Evolutionary conservation across 495 filamentous ascomycete genomes (phyloP).

Genomic region (Annulohypoxylon stygium): DNA sequence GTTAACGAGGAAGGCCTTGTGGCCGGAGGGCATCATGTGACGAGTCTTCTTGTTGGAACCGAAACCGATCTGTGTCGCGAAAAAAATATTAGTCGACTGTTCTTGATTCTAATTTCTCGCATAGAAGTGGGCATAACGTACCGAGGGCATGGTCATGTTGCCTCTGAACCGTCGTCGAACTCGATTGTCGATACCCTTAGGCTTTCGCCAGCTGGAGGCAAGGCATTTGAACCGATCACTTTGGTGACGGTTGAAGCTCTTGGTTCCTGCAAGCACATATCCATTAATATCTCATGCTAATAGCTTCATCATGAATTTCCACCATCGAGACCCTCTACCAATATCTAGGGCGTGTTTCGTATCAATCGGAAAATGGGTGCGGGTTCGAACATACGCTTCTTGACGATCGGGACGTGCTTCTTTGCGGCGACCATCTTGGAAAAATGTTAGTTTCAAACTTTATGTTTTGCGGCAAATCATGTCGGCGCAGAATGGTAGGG

Average conservation of each 20-base stretch:
- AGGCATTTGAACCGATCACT: slow-evolving; percentile 95
- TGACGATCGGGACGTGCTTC: slow-evolving; percentile 98
- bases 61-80: slow-evolving; percentile 83
- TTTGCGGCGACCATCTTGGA: slow-evolving; percentile 95
- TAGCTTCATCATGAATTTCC: slow-evolving; percentile 25
- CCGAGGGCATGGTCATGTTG: slow-evolving; percentile 95
- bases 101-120: not conserved
- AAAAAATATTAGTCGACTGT: slow-evolving; percentile 23
- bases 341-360: slow-evolving; percentile 5
- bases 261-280: slow-evolving; percentile 74
- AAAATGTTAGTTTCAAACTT: slow-evolving; percentile 52
- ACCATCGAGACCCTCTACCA: slow-evolving; percentile 3
- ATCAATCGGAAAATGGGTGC: slow-evolving; percentile 20
- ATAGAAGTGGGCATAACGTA: slow-evolving; percentile 66
- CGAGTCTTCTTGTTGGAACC: slow-evolving; percentile 98
- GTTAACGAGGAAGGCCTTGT: slow-evolving; percentile 99
- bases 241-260: slow-evolving; percentile 95
- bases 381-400: slow-evolving; percentile 87
- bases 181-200: slow-evolving; percentile 97
- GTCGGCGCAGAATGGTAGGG: not conserved
- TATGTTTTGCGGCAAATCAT: slow-evolving; percentile 9
- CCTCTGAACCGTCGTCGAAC: slow-evolving; percentile 71
- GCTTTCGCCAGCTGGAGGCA: slow-evolving; percentile 92
- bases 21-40: slow-evolving; percentile 98
- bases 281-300: slow-evolving; percentile 46